Base-by-base conservation (phyloP, 1,139 yeast species). In the Blastobotrys aristatus region DNA sequence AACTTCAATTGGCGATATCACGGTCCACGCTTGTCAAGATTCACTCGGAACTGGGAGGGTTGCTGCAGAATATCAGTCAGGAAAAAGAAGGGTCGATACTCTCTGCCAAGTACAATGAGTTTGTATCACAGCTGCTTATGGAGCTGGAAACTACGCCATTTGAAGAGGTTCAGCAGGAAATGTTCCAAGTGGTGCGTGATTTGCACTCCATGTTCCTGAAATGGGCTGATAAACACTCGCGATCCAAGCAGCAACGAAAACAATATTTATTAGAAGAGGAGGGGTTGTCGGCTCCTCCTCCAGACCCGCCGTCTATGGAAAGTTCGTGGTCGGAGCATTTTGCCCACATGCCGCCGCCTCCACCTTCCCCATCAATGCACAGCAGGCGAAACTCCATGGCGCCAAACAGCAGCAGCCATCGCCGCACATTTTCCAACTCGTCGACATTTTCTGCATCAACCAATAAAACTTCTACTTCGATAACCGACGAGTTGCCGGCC, bases 21-120 rank as follows among this genome's bases (percentile, higher is more conserved):
- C 52, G 68, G n/a, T 57, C 68, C n/a, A 63, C 66, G 6, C 53
- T 66, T 30, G 58, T 66, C 42, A 63, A 64, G 51, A 64, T 66
- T 46, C 64, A 65, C 51, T 60, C 61, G 39, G 69, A 66, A 49
- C 55, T 66, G 43, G 55, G 60, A 11, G 59, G 56, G 20, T 44
- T 64, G 35, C 49, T 61, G 47, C 29, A 36, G 22, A 40, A 41
- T 40, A 37, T 40, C 17, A 36, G 13, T 13, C 29, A 39, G 17
- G 40, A 33, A 40, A 40, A 16, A 24, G 46, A 24, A 30, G 43
- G 42, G 14, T 41, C 46, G 5, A 59, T 64, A 29, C 52, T 66
- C 32, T 60, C 65, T 2, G 54, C 52, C 42, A 58, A 62, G 33
- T 66, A 65, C 50, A 52, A 64, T 26, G 52, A 55, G 41, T 66